Conservation (phyloP, 495 filamentous ascomycete species). For the Aspergillus diversus region DNA sequence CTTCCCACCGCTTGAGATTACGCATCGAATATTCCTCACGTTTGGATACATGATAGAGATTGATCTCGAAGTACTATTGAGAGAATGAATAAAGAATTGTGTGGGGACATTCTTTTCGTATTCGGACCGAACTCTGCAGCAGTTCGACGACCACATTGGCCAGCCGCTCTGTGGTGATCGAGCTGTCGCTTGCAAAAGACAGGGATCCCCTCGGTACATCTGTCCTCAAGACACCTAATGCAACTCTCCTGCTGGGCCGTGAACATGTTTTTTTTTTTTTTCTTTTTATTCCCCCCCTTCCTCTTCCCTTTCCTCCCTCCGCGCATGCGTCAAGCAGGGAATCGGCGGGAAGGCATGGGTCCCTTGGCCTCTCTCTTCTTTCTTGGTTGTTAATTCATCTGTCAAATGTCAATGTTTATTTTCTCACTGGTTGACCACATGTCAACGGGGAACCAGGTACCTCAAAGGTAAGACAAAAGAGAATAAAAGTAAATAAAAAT, state of each 20-base stretch:
- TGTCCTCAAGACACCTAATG: neutral
- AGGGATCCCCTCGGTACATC: conserved; percentile 2
- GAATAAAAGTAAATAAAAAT: neutral
- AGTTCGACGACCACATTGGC: neutral
- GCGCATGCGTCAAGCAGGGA: conserved; percentile 9
- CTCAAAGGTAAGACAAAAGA: neutral
- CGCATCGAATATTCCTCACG: too few species aligned
- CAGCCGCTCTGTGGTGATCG: neutral
- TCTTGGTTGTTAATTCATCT: neutral
- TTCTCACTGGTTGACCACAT: neutral
- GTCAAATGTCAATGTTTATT: neutral
- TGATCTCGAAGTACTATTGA: neutral
- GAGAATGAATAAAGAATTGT: conserved; percentile 2
- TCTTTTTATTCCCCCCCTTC: conserved; percentile 2
- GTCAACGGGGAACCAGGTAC: neutral
- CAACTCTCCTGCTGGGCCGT: neutral
- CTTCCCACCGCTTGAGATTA: too few species aligned
- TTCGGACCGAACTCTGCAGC: conserved; percentile 8
- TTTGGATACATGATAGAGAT: neutral
- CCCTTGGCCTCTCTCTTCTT: neutral
- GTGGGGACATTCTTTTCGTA: neutral
- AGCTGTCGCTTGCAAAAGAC: neutral
- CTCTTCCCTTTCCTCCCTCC: neutral
- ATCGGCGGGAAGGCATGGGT: conserved; percentile 20
- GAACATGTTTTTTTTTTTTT: conserved; percentile 6